Conservation (phyloP, 371 early-diverging fungal genomes). For the Haplosporangium sp. region DNA sequence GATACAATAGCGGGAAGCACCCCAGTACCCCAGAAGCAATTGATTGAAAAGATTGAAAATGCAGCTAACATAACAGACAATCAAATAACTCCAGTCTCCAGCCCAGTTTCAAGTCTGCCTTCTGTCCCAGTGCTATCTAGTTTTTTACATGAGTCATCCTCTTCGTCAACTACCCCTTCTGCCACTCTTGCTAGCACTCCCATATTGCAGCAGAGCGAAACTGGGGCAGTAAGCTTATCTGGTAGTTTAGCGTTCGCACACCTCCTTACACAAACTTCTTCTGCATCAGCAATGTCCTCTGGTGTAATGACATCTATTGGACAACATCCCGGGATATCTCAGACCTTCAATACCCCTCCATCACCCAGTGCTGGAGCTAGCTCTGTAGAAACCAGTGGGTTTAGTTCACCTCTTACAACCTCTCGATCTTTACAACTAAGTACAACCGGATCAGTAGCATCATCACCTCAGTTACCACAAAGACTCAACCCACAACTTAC, state of each 20-base stretch:
- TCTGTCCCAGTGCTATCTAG: too few species aligned
- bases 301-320: not conserved
- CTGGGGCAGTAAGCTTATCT: slow-evolving; percentile 2
- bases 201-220: not conserved
- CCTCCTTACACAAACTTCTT: slow-evolving; percentile 1
- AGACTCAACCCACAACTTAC: not conserved
- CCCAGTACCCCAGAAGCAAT: too few species aligned
- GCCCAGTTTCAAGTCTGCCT: too few species aligned
- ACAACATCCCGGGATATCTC: not conserved
- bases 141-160: not conserved
- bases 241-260: slow-evolving; percentile 2
- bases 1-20: too few species aligned
- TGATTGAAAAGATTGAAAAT: too few species aligned
- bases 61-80: too few species aligned
- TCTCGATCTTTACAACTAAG: slow-evolving; percentile 25
- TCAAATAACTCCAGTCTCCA: too few species aligned
- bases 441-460: slow-evolving; percentile 19
- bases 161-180: not conserved
- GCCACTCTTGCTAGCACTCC: not conserved
- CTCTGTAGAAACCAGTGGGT: slow-evolving; percentile 15
- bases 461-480: slow-evolving; percentile 27
- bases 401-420: slow-evolving; percentile 34
- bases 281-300: not conserved
- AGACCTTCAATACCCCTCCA: not conserved
- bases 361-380: not conserved